Base-by-base conservation (phyloP, 345 rosid genomes). In the Salix dunnii region DNA sequence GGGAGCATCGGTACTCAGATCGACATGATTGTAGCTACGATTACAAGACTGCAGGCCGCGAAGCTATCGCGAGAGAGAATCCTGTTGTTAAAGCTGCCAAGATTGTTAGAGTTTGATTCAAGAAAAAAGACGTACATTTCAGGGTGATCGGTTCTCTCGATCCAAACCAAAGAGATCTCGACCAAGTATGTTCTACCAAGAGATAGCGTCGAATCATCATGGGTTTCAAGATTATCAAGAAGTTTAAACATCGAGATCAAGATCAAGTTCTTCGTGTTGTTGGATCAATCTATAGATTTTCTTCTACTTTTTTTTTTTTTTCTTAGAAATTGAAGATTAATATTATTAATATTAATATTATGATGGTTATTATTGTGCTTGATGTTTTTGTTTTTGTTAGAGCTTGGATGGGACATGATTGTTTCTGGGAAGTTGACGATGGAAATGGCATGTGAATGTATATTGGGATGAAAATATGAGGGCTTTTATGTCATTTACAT, bases 41-140 rank as follows among this genome's bases (percentile, higher is more conserved):
- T 71, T 95, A 95, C 82, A 94, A 92, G 79, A 73, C 95, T 10
- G 97, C 87, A 23, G 99, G 98, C 1, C 93, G 98, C 12, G 98
- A 96, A 43, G 96, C 97, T 35, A 96, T 96, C 71, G 94, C 97
- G 6, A 86, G 96, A 30, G 98, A 92, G 79, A 96, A 96, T 23
- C 99, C 99, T 33, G 97, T 95, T 36, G 93, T 95, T 43, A 96
- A 91, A 82, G 99, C 99, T 3, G 98, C 99, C 1, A 96, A 96
- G 89, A 96, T 93, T 77, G 91, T 92, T 17, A 92, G 89, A 87
- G 90, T 93, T 80, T 95, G 87, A 76, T 4, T 13, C 20, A 36
- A 28, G 17, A 13, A 33, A 60, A 9, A 20, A 18, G n/a, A 71
- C 42, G 42, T 31, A 40, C 31, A 21, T 51, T 28, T 53, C 65